A percentile compares a stretch with the other conserved stretches of the same genome.
Evolutionary conservation across 1,284 basidiomycete species (phyloP).

Genomic region (Malassezia psittaci): DNA sequence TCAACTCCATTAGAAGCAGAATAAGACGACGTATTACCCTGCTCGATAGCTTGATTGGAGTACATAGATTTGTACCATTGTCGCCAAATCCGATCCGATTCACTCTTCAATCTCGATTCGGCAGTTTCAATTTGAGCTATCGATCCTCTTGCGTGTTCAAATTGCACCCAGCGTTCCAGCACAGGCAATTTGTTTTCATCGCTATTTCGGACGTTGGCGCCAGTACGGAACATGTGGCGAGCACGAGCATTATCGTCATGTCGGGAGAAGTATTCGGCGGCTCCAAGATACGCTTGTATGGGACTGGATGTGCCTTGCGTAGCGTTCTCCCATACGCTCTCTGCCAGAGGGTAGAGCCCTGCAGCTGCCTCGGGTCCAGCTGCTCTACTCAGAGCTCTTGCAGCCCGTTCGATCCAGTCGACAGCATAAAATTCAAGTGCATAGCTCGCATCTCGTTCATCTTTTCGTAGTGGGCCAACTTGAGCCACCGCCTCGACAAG

Average conservation of each 20-base stretch:
- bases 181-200: conserved; percentile 54
- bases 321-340: conserved; percentile 31
- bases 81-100: conserved; percentile 55
- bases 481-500: conserved; percentile 23
- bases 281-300: conserved; percentile 21
- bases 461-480: conserved; percentile 10
- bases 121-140: conserved; percentile 62
- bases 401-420: conserved; percentile 33
- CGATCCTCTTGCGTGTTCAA: conserved; percentile 73
- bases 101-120: conserved; percentile 31
- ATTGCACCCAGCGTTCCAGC: conserved; percentile 73
- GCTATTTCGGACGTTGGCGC: conserved; percentile 17
- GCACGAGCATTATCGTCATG: conserved; percentile 28
- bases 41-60: neutral
- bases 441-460: conserved; percentile 19
- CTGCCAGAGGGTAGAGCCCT: conserved; percentile 28
- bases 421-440: conserved; percentile 24
- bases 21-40: too few relatives aligned
- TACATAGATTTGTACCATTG: conserved; percentile 48
- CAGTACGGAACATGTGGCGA: conserved; percentile 24
- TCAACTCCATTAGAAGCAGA: too few relatives aligned
- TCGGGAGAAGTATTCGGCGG: conserved; percentile 28
- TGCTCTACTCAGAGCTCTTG: conserved; percentile 6
- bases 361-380: conserved; percentile 27
- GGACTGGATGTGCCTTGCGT: conserved; percentile 26